phyloP scores from a whole-genome alignment of 116 monocot genomes.

The Phalaenopsis hybrid region DNA sequence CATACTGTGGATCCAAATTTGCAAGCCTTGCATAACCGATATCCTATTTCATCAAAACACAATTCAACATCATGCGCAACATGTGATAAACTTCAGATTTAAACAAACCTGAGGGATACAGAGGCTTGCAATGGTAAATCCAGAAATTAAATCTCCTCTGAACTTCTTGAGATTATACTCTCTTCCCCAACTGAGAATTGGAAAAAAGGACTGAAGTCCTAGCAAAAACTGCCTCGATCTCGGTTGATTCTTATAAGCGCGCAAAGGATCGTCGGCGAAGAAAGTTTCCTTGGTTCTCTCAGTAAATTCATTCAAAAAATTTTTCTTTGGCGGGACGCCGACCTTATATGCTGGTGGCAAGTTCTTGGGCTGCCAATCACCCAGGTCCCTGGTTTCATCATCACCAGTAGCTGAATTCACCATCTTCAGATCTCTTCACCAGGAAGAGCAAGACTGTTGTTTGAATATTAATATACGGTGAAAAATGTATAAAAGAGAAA shows the following conservation, averaged over 20 bases:
- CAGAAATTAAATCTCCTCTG: slow-evolving; percentile 59
- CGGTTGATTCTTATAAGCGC: slow-evolving; percentile 38
- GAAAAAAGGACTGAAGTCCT: slow-evolving; percentile 41
- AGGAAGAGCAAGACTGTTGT: background rate
- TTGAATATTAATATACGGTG: background rate
- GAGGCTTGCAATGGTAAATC: slow-evolving; percentile 64
- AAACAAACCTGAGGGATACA: slow-evolving; percentile 59
- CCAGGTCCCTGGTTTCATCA: slow-evolving; percentile 5
- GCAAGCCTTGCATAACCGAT: slow-evolving; percentile 76
- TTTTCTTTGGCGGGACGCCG: slow-evolving; percentile 28
- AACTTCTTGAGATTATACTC: slow-evolving; percentile 43
- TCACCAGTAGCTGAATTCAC: slow-evolving; percentile 2
- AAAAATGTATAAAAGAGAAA: background rate
- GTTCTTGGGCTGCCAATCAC: background rate
- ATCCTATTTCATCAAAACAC: slow-evolving; percentile 26
- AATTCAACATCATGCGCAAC: background rate
- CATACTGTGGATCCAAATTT: slow-evolving; percentile 48
- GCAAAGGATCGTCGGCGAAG: slow-evolving; percentile 44
- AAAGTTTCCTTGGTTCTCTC: slow-evolving; percentile 39
- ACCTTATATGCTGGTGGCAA: slow-evolving; percentile 30
- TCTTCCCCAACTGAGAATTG: slow-evolving; percentile 50
- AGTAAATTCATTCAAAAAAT: slow-evolving; percentile 20
- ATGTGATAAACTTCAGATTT: background rate
- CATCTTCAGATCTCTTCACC: slow-evolving; percentile 13
- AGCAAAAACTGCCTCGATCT: slow-evolving; percentile 30